Base-by-base conservation (phyloP, 164 flowering plant genomes). In the Aristolochia fimbriata region DNA sequence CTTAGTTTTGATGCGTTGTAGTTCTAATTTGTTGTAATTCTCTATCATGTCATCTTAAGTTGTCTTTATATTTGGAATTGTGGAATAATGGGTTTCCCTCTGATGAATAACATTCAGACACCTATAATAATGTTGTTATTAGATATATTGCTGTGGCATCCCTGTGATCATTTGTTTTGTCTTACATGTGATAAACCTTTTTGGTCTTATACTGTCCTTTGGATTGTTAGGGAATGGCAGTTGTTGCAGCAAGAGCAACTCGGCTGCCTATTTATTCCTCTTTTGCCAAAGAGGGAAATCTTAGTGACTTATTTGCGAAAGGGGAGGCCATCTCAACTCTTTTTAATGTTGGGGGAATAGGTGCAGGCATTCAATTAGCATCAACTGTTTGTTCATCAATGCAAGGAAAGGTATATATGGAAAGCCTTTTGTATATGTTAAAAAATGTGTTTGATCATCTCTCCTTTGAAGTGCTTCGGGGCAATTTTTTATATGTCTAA, bases 211-310 rank as follows among this genome's bases (percentile, higher is more conserved):
- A 7, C 43, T 61, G n/a, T 56, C 31, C 63, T 30, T 27, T 57
- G 22, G 30, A 31, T 49, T 75, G 60, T 55, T 71, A 93, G 96
- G 98, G 98, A 69, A 90, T 93, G 96, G 97, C 97, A 52, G 87
- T 83, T 65, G 98, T 93, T 75, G 97, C 98, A 20, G 97, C 98
- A 64, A 86, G 98, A 77, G 96, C 98, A 21, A 93, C 98, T 47
- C 74, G 98, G 63, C 72, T 93, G 63, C 97, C 98, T 2, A 82
- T 93, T 70, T 91, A 93, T 73, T 93, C 99, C 66, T 82, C 99
- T 5, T 93, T 93, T 81, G 99, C 97, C 24, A 93, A 91, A 84
- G 99, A 93, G 77, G 96, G 95, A 65, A 93, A 93, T 72, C 91
- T 93, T 2, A 93, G 96, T 74, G 99, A 93, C 71, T 74, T 93